Evolutionary conservation across 176 grass and related monocot genomes (phyloP).

Genomic region (Thinopyrum elongatum): DNA sequence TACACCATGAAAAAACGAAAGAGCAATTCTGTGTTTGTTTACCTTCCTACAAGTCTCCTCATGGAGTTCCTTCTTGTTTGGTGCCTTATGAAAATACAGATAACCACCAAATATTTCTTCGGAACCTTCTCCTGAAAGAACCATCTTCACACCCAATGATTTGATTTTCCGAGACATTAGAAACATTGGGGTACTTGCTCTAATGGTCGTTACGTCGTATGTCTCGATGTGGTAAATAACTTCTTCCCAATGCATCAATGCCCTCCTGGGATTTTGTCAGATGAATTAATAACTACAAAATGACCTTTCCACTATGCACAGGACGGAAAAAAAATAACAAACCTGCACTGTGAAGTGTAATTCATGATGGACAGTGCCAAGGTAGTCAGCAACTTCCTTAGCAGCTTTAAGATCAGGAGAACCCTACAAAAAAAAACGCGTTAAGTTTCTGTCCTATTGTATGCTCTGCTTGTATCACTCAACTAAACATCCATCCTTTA

Average conservation of each 20-base stretch:
- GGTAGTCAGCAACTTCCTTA: slow-evolving; percentile 97
- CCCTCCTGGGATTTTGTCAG: slow-evolving; percentile 69
- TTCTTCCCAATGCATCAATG: slow-evolving; percentile 95
- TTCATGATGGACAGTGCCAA: slow-evolving; percentile 87
- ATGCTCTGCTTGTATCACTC: background rate
- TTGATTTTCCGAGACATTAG: slow-evolving; percentile 99
- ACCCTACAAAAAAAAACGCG: slow-evolving; percentile 47
- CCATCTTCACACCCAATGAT: slow-evolving; percentile 98
- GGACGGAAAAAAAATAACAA: background rate
- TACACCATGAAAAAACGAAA: background rate
- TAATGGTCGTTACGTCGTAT: slow-evolving; percentile 91
- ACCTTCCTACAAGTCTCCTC: slow-evolving; percentile 93
- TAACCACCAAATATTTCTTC: slow-evolving; percentile 98
- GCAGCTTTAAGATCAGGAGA: slow-evolving; percentile 99
- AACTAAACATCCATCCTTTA: background rate
- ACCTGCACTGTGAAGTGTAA: slow-evolving; percentile 99
- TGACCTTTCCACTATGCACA: background rate
- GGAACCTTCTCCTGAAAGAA: slow-evolving; percentile 97
- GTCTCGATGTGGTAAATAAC: slow-evolving; percentile 92
- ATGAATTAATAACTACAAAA: slow-evolving; percentile 3
- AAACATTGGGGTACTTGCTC: slow-evolving; percentile 98
- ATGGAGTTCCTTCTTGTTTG: slow-evolving; percentile 97
- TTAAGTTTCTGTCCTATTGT: background rate
- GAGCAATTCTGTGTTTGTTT: slow-evolving; percentile 15
- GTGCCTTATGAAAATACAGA: slow-evolving; percentile 98